phyloP scores from a whole-genome alignment of 2,329 filamentous ascomycete species.

The Cladosporium velox region DNA sequence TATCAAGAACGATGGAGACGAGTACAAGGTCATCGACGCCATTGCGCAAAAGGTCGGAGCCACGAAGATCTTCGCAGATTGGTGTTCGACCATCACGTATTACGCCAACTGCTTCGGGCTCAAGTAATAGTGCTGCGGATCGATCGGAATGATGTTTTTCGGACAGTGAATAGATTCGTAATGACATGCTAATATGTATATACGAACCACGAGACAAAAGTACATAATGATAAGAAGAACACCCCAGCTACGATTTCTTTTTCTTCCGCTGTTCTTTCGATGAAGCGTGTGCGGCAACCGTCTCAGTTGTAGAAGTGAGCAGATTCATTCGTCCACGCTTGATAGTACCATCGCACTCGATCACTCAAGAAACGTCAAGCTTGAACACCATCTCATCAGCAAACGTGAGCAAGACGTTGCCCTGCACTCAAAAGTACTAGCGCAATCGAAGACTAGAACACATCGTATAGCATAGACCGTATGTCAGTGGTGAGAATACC shows the following conservation, averaged over 20 bases:
- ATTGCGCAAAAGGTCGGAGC: conserved; percentile 63
- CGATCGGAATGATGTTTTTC: too few species aligned
- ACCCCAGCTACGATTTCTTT: too few species aligned
- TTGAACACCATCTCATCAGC: neutral
- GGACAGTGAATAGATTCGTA: neutral
- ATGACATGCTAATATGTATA: neutral
- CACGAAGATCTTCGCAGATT: conserved; percentile 66
- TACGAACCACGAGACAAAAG: neutral
- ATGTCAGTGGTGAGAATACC: too few species aligned
- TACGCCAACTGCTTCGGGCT: conserved; percentile 69
- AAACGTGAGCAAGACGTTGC: neutral
- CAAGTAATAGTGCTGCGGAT: neutral
- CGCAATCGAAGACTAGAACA: neutral
- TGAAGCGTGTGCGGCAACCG: neutral
- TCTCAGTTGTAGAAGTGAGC: neutral
- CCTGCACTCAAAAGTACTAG: neutral
- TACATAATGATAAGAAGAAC: neutral
- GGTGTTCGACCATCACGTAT: conserved; percentile 68
- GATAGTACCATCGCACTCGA: neutral
- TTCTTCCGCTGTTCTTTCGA: too few species aligned
- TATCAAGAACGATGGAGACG: conserved; percentile 65
- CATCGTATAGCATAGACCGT: too few species aligned
- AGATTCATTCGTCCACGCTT: neutral
- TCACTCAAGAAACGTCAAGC: neutral
- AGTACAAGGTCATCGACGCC: conserved; percentile 67